Conservation (phyloP, 179 eudicot genomes). For the Camellia oleifera region DNA sequence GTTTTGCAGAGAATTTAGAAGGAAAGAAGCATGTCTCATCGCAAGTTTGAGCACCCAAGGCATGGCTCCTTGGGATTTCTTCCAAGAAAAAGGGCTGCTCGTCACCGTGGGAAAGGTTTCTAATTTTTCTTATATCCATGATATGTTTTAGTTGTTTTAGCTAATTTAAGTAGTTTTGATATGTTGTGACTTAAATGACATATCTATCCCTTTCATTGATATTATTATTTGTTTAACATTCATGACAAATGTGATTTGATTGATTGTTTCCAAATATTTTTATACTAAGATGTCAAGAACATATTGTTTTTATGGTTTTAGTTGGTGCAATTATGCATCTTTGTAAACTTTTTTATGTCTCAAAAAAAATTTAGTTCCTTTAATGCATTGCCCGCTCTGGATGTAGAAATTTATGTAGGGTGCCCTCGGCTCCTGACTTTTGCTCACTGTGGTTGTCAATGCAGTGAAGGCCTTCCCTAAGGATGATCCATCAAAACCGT, state of each 20-base stretch:
- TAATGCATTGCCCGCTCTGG: not conserved
- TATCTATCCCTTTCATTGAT: too few species aligned
- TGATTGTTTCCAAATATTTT: too few species aligned
- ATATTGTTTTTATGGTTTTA: too few species aligned
- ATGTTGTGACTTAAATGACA: not conserved
- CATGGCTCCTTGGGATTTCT: constrained; percentile 56
- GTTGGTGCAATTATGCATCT: not conserved
- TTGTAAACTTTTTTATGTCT: too few species aligned
- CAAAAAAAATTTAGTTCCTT: not conserved
- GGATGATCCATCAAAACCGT: constrained; percentile 64
- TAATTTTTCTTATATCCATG: not conserved
- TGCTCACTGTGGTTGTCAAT: constrained; percentile 1
- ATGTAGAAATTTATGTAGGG: not conserved
- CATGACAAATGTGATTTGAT: too few species aligned
- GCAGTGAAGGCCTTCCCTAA: constrained; percentile 87
- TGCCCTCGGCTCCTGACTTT: not conserved
- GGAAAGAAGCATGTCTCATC: constrained; percentile 38
- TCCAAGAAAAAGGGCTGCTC: constrained; percentile 48
- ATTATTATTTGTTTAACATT: too few species aligned
- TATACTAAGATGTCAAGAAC: too few species aligned
- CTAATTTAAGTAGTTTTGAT: not conserved
- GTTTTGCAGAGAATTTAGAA: constrained; percentile 27
- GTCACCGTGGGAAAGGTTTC: constrained; percentile 54
- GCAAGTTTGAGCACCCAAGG: constrained; percentile 59
- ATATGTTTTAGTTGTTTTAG: not conserved